Evolutionary conservation across 805 yeast genomes (phyloP).

Genomic region (Candida insectorum): DNA sequence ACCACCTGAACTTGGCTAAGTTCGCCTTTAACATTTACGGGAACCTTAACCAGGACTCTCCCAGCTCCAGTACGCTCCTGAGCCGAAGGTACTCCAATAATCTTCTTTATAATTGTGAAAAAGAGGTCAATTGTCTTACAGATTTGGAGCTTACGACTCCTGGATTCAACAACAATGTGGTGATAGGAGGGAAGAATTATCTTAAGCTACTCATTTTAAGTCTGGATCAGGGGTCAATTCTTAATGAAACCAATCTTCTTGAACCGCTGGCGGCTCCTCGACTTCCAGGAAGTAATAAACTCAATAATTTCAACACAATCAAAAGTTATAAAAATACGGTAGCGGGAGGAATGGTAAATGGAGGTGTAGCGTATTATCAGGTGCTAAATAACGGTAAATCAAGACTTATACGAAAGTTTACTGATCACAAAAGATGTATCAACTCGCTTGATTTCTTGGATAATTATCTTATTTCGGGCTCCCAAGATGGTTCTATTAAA

Average conservation of each 20-base stretch:
- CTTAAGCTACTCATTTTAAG: slow-evolving; percentile 30
- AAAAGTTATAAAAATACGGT: slow-evolving; percentile 29
- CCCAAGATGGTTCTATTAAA: slow-evolving; percentile 77
- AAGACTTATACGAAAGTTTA: slow-evolving; percentile 22
- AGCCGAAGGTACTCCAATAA: slow-evolving; percentile 9
- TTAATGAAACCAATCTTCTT: slow-evolving; percentile 32
- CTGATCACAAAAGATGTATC: slow-evolving; percentile 40
- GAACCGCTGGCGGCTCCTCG: slow-evolving; percentile 17
- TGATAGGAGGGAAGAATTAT: slow-evolving; percentile 42
- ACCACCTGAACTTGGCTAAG: slow-evolving; percentile 35
- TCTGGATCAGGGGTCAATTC: slow-evolving; percentile 26
- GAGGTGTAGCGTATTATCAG: slow-evolving; percentile 29
- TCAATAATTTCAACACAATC: slow-evolving; percentile 38
- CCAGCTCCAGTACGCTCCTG: slow-evolving; percentile 2
- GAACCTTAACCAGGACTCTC: slow-evolving; percentile 13
- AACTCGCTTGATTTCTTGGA: slow-evolving; percentile 38
- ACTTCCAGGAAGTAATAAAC: slow-evolving; percentile 17
- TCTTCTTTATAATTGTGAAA: slow-evolving; percentile 22
- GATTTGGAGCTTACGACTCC: slow-evolving; percentile 14
- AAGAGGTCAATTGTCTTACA: slow-evolving; percentile 23
- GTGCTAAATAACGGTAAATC: slow-evolving; percentile 31
- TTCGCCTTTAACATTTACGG: slow-evolving; percentile 63
- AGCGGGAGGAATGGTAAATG: slow-evolving; percentile 41
- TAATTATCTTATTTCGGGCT: slow-evolving; percentile 47
- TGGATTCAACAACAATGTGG: slow-evolving; percentile 23